Percentiles rank a stretch among this genome's conserved stretches.
Evolutionary conservation across 169 alveolate genomes (phyloP).

Genomic region (Babesia ovis): DNA sequence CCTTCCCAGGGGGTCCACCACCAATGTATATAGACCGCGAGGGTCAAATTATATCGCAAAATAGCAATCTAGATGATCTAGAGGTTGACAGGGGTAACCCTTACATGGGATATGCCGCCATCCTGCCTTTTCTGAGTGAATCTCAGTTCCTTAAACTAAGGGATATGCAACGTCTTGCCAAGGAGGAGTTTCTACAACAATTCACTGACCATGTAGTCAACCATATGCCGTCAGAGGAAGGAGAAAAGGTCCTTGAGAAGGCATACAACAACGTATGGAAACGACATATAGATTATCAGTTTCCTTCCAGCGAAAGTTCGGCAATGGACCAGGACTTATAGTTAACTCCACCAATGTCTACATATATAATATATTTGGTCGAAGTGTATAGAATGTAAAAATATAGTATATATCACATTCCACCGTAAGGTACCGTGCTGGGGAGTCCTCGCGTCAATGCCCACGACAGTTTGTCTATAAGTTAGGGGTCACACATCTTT

Average conservation of each 20-base stretch:
- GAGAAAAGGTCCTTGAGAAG: constrained; percentile 40
- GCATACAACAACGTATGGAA: constrained; percentile 53
- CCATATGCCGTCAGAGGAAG: constrained; percentile 36
- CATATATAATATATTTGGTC: too few relatives aligned
- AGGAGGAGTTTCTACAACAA: constrained; percentile 44
- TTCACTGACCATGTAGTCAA: constrained; percentile 23
- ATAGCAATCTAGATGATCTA: background rate
- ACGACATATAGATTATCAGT: constrained; percentile 42
- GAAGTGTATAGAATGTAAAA: too few relatives aligned
- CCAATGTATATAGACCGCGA: constrained; percentile 35
- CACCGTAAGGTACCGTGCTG: too few relatives aligned
- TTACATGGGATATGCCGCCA: constrained; percentile 69
- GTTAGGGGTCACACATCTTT: background rate
- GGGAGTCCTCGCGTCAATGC: background rate
- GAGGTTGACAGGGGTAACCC: constrained; percentile 68
- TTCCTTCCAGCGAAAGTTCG: background rate
- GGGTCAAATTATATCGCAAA: constrained; percentile 16
- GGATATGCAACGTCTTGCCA: constrained; percentile 30
- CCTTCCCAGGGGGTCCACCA: constrained; percentile 53
- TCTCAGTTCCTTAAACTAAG: constrained; percentile 61
- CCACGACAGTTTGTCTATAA: background rate
- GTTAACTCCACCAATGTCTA: too few relatives aligned
- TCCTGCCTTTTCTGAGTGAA: constrained; percentile 72
- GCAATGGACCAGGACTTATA: background rate
- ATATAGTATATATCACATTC: too few relatives aligned